Conservation (phyloP, 2,329 filamentous ascomycete genomes). For the Metarhizium sp. region DNA sequence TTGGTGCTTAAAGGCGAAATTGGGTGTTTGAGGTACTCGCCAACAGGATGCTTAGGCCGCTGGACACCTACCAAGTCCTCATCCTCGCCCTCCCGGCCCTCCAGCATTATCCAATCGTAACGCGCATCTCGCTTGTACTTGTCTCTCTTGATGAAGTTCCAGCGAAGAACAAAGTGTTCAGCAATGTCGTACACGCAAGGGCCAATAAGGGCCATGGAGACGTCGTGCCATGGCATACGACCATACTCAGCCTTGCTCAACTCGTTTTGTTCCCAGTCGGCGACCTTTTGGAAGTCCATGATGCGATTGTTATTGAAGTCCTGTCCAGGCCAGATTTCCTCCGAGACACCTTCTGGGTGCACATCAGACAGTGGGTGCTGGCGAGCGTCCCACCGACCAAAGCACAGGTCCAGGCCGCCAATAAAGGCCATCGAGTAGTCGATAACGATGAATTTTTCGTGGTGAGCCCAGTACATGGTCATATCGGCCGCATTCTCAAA, state of each 20-base stretch:
- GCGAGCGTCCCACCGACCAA: constrained; percentile 84
- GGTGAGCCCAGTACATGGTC: constrained; percentile 97
- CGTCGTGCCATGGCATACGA: constrained; percentile 98
- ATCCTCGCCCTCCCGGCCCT: constrained; percentile 65
- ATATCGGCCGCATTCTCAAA: constrained; percentile 90
- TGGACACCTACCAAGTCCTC: constrained; percentile 86
- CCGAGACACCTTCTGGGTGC: constrained; percentile 70
- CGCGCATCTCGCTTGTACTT: constrained; percentile 86
- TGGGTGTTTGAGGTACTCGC: constrained; percentile 78
- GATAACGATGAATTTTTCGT: constrained; percentile 95
- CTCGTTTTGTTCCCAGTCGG: constrained; percentile 90
- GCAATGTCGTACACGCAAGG: constrained; percentile 89
- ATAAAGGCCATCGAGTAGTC: constrained; percentile 90
- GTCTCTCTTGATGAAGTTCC: constrained; percentile 96
- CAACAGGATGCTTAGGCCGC: constrained; percentile 78
- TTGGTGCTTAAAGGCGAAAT: constrained; percentile 60
- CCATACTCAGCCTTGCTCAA: constrained; percentile 84
- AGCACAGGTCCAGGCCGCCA: constrained; percentile 89
- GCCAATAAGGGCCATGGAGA: constrained; percentile 83
- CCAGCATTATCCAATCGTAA: constrained; percentile 78
- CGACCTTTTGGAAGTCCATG: constrained; percentile 86
- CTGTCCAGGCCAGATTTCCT: constrained; percentile 89
- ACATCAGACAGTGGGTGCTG: constrained; percentile 82
- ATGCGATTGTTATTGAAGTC: constrained; percentile 98
- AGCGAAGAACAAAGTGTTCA: constrained; percentile 87